Evolutionary conservation across 2,329 filamentous ascomycete species (phyloP).

Genomic region (Emmonsiellopsis sp.): DNA sequence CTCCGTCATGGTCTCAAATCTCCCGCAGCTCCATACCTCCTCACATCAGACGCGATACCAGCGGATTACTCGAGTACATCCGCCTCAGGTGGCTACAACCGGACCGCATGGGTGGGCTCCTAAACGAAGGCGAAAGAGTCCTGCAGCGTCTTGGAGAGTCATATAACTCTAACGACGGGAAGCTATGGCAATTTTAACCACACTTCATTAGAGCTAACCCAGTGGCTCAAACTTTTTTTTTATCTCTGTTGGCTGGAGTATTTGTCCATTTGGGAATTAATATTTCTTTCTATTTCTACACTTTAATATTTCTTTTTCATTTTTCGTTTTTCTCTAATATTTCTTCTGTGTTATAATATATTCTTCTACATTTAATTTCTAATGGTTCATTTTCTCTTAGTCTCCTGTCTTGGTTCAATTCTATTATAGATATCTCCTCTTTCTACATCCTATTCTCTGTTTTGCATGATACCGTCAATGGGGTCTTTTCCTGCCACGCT

Average conservation of each 20-base stretch:
- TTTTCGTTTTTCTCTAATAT: neutral
- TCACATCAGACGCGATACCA: slow-evolving; percentile 16
- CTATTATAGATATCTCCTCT: no score
- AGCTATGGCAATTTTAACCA: slow-evolving; percentile 20
- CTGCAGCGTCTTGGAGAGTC: slow-evolving; percentile 21
- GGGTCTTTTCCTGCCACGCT: no score
- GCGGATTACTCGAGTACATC: slow-evolving; percentile 22
- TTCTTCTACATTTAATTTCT: neutral
- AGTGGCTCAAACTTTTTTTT: neutral
- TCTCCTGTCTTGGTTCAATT: neutral
- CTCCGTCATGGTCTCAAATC: slow-evolving; percentile 12
- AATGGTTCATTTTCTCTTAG: neutral
- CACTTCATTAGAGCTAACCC: no score
- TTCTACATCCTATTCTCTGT: no score
- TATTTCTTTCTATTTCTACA: neutral
- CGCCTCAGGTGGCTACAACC: slow-evolving; percentile 18
- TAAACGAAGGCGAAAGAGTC: slow-evolving; percentile 26
- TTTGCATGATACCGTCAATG: no score
- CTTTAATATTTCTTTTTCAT: neutral
- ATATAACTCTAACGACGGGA: slow-evolving; percentile 10
- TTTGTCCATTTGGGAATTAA: slow-evolving; percentile 1
- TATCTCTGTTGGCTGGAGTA: neutral
- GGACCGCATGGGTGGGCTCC: slow-evolving; percentile 22
- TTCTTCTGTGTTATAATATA: neutral
- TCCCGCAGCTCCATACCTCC: slow-evolving; percentile 12